Evolutionary conservation across 495 filamentous ascomycete genomes (phyloP), one percentile per base, ranked within the genome.

Genomic region (Tuber magnatum): DNA sequence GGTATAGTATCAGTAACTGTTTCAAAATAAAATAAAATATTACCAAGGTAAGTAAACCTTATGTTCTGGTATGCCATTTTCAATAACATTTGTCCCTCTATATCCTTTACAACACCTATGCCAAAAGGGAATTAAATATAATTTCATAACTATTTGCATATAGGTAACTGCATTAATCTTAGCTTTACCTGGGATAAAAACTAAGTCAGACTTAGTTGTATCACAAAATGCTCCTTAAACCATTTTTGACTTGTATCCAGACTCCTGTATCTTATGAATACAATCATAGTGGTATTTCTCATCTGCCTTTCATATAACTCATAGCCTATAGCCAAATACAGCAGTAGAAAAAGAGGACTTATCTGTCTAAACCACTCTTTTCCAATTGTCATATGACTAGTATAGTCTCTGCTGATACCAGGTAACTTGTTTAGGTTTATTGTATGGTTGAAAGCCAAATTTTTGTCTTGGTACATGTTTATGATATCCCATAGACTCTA

Each of bases 241-340:
- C 68, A 79, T 72, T 40, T n/a, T 28, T 38, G 9, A 68, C 71
- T 71, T 35, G 16, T 46, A 69, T 24, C 77, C 72, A 71, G 22
- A 68, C 0, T 69, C 32, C 65, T 35, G 75, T 48, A 48, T 38
- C 44, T 69, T 65, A 74, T 79, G 71, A 43, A 77, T 77, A 68
- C 75, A 80, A 68, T 77, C 48, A 35, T 24, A 22, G 72, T 79
- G n/a, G 44, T 71, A 71, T 72, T 79, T 72, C 7, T 76, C 56
- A 69, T 76, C 70, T 24, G 71, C 72, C 32, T 22, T 43, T 12
- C 40, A 10, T 61, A 70, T 79, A 10, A 79, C 71, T 7, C 48
- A 39, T n/a, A 35, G 75, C 6, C 75, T 28, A 35, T 51, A 32
- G 6, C 38, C n/a, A 68, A 77, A 80, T 7, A 69, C 69, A 1